Evolutionary conservation across 768 basidiomycete species (phyloP).

Genomic region (Tephrocybe sp.): DNA sequence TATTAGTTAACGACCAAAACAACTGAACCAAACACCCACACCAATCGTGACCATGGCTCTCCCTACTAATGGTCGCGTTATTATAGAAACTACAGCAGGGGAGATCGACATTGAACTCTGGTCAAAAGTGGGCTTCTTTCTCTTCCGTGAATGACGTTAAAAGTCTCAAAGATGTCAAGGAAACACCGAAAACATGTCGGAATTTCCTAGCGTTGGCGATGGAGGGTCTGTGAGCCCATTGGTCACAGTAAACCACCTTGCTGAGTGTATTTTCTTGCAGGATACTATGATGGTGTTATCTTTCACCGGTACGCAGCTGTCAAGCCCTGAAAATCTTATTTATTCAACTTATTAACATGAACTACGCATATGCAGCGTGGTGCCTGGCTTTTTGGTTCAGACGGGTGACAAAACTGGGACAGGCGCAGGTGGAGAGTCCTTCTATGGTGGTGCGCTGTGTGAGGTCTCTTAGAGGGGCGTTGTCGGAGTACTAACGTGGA

Average conservation of each 20-base stretch:
- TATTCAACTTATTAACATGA: not conserved
- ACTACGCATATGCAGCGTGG: slow-evolving; percentile 45
- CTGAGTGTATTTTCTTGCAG: slow-evolving; percentile 36
- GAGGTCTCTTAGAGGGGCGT: not conserved
- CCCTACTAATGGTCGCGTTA: slow-evolving; percentile 83
- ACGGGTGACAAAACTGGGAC: slow-evolving; percentile 93
- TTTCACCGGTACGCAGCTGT: slow-evolving; percentile 71
- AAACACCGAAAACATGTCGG: slow-evolving; percentile 92
- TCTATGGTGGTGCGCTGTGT: slow-evolving; percentile 72
- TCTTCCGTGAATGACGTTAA: not conserved
- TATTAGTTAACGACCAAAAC: too few relatives aligned
- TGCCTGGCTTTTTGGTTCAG: slow-evolving; percentile 91
- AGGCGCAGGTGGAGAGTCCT: slow-evolving; percentile 90
- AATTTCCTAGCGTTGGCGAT: slow-evolving; percentile 88
- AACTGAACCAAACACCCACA: too few relatives aligned
- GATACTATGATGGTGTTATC: slow-evolving; percentile 94
- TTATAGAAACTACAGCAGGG: slow-evolving; percentile 86
- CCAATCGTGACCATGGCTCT: slow-evolving; percentile 67
- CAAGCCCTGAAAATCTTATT: too few relatives aligned
- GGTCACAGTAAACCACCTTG: not conserved
- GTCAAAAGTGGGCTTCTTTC: slow-evolving; percentile 67
- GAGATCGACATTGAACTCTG: slow-evolving; percentile 90
- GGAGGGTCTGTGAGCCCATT: slow-evolving; percentile 66
- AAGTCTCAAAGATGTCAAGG: slow-evolving; percentile 40
- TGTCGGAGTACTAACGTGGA: not conserved